These are phyloP conservation scores for Cenococcum geophilum DNA, from an alignment of 495 filamentous ascomycete genomes.

Conservation along the genomic window DNA sequence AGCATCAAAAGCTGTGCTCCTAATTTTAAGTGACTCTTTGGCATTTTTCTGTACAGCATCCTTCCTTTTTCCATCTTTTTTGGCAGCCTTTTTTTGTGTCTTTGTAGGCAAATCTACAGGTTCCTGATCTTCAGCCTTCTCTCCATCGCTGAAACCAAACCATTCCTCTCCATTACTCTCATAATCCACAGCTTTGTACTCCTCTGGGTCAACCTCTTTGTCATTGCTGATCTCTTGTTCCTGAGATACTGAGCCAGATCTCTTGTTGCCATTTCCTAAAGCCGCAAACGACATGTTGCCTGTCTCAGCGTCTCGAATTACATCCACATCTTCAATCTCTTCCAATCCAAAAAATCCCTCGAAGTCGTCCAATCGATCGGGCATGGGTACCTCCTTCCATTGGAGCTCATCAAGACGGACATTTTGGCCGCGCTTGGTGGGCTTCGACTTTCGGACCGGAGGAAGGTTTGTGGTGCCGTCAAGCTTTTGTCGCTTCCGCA, in stretches of 20 bases:
- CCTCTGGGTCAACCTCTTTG: not conserved
- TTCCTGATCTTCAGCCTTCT: not conserved
- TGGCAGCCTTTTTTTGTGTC: constrained; percentile 36
- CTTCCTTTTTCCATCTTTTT: constrained; percentile 36
- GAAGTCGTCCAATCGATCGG: constrained; percentile 84
- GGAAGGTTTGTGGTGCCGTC: constrained; percentile 8
- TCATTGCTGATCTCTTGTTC: not conserved
- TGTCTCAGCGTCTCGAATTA: constrained; percentile 53
- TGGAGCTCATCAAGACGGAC: constrained; percentile 56
- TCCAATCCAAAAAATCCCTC: constrained; percentile 92
- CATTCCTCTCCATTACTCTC: constrained; percentile 44
- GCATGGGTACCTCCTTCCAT: constrained; percentile 78
- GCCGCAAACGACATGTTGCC: constrained; percentile 45
- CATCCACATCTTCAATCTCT: constrained; percentile 83
- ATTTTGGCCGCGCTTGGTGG: constrained; percentile 7
- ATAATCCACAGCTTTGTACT: not conserved
- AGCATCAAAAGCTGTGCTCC: constrained; percentile 20
- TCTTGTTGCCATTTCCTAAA: constrained; percentile 2
- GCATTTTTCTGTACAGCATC: constrained; percentile 30
- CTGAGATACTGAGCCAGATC: not conserved
- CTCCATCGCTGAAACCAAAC: constrained; percentile 49
- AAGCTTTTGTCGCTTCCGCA: constrained; percentile 33
- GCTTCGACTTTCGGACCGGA: not conserved
- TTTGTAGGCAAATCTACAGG: constrained; percentile 1
- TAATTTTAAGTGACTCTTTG: constrained; percentile 7